A percentile compares a stretch with the other conserved stretches of the same genome.
phyloP scores from a whole-genome alignment of 2,329 filamentous ascomycete genomes.

The Phialemonium atrogriseum region DNA sequence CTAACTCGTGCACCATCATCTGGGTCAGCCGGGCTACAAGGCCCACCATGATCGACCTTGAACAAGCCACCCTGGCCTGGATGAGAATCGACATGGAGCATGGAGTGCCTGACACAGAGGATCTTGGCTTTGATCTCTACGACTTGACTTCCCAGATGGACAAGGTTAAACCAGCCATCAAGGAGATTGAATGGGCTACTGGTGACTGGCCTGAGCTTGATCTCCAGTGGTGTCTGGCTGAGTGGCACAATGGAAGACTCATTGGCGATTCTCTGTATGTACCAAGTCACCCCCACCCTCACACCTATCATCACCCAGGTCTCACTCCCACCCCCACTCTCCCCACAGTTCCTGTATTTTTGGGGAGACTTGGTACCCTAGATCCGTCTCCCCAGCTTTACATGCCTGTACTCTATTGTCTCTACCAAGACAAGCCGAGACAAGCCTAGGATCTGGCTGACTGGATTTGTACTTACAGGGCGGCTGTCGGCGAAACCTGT shows the following conservation, averaged over 20 bases:
- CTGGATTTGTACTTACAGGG: not conserved
- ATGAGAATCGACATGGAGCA: slow-evolving; percentile 1
- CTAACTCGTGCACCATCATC: slow-evolving; percentile 2
- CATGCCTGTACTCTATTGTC: too few relatives aligned
- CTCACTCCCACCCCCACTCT: too few relatives aligned
- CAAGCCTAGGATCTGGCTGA: too few relatives aligned
- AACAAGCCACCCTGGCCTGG: not conserved
- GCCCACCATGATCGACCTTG: not conserved
- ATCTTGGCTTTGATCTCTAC: not conserved
- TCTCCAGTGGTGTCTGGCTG: slow-evolving; percentile 4
- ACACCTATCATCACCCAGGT: too few relatives aligned
- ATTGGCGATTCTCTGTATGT: not conserved
- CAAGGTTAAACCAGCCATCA: not conserved
- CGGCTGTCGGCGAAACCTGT: slow-evolving; percentile 2
- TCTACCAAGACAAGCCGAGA: not conserved
- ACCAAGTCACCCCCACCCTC: not conserved
- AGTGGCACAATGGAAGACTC: slow-evolving; percentile 3
- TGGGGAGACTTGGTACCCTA: too few relatives aligned
- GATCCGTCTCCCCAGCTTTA: too few relatives aligned
- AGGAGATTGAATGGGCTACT: not conserved
- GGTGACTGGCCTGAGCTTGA: slow-evolving; percentile 4
- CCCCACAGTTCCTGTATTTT: too few relatives aligned
- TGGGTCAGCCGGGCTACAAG: not conserved
- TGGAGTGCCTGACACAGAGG: not conserved
- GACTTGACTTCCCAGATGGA: not conserved